Evolutionary conservation across 2,329 filamentous ascomycete genomes (phyloP).

Genomic region (Ciborinia camelliae): DNA sequence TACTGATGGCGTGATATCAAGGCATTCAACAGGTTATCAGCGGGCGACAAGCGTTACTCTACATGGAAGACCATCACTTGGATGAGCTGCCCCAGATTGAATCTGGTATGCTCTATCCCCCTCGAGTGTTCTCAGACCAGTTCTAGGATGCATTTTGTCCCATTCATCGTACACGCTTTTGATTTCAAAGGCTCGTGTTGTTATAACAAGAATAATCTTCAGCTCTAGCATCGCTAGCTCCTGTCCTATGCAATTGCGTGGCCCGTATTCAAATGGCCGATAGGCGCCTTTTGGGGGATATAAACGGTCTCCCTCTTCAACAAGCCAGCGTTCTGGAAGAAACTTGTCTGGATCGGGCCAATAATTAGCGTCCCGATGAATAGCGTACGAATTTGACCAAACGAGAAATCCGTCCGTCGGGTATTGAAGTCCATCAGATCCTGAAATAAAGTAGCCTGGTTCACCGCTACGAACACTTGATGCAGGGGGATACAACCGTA

Average conservation of each 20-base stretch:
- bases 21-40: neutral
- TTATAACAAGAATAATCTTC: neutral
- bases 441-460: neutral
- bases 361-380: neutral
- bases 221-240: neutral
- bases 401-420: neutral
- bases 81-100: neutral
- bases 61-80: neutral
- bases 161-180: neutral
- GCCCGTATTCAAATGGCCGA: neutral
- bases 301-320: neutral
- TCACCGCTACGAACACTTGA: neutral
- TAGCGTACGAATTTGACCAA: conserved; percentile 1
- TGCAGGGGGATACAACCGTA: conserved; percentile 22
- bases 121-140: neutral
- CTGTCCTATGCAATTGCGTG: neutral
- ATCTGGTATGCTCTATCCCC: conserved; percentile 4
- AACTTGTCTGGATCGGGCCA: neutral
- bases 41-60: neutral
- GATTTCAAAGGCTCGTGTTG: neutral
- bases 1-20: too few relatives aligned
- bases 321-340: conserved; percentile 5
- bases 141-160: neutral
- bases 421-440: neutral
- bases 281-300: neutral